Base-by-base conservation (phyloP, 2,329 filamentous ascomycete genomes). In the Akanthomyces muscarius region DNA sequence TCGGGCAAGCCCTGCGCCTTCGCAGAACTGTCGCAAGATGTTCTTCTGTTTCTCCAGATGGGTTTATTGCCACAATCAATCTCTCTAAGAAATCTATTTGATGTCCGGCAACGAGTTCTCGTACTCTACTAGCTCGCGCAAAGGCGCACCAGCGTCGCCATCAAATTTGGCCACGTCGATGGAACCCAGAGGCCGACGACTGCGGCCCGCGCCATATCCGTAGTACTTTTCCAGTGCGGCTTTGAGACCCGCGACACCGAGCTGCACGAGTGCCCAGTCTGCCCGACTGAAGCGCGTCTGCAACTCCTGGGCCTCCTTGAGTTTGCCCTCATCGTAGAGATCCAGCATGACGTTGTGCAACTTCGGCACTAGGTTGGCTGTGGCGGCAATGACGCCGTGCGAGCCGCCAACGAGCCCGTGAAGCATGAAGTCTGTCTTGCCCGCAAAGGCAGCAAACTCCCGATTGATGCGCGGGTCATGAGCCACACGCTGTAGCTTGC, bases 401-500 rank as follows among this genome's bases (percentile, higher is more conserved):
- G 72, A 75, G 44, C 77, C 5, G 2, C 70, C 76, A 0, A 75
- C 71, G 25, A 77, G 73, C 21, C 73, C 75, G 56, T 75, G 77
- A 18, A 79, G 70, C 63, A 78, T 76, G 57, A 78, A 78, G 66
- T 79, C 77, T 5, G 76, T 75, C 64, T 76, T 78, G 58, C 76
- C 76, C 23, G 73, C 76, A 45, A 74, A 71, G 0, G 71, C 70
- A 1, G 75, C 71, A 53, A 77, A 77, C 62, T 71, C 71, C 13
- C 69, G 69, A 38, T 68, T 67, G 25, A 61, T 50, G 42, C 51
- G 1, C 71, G 71, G 51, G 36, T 74, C 81, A 62, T 84, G 72
- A 64, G 72, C 84, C 68, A 80, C 78, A 72, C 74, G 73, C 25
- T 78, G 77, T 48, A 88, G 78, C 71, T 88, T 88, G 47, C 86